Percentiles rank a stretch among this genome's conserved stretches.
phyloP scores from a whole-genome alignment of 2,329 filamentous ascomycete genomes.

The Lecanicillium sp. region DNA sequence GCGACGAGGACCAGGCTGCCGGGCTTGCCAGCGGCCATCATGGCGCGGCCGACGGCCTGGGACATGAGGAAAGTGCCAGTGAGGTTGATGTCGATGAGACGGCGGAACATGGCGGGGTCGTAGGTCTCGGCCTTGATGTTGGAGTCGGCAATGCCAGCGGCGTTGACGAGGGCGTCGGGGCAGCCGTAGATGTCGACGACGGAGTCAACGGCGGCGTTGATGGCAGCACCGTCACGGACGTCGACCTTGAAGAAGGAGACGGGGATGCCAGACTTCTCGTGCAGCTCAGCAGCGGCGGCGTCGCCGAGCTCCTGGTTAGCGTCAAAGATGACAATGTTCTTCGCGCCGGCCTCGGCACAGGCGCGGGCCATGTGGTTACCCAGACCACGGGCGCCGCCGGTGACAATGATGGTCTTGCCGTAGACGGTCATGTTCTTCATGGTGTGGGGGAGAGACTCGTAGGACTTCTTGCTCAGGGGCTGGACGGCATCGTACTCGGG shows the following conservation, averaged over 20 bases:
- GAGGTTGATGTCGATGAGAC: slow-evolving; percentile 75
- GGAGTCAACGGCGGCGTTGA: slow-evolving; percentile 60
- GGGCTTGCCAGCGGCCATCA: slow-evolving; percentile 65
- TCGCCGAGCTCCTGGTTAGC: slow-evolving; percentile 70
- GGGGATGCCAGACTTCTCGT: slow-evolving; percentile 64
- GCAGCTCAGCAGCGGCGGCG: slow-evolving; percentile 59
- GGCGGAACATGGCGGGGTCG: slow-evolving; percentile 67
- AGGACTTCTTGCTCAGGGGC: slow-evolving; percentile 46
- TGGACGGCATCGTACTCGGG: slow-evolving; percentile 39
- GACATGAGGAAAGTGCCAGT: slow-evolving; percentile 72
- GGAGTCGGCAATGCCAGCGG: slow-evolving; percentile 73
- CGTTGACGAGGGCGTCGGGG: slow-evolving; percentile 71
- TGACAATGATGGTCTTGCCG: slow-evolving; percentile 65
- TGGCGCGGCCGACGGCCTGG: slow-evolving; percentile 62
- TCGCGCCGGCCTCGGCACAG: slow-evolving; percentile 67
- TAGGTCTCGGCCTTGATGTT: slow-evolving; percentile 79
- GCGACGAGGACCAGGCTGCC: slow-evolving; percentile 70
- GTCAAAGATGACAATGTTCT: slow-evolving; percentile 68
- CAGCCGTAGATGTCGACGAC: slow-evolving; percentile 60
- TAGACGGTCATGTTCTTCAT: slow-evolving; percentile 62
- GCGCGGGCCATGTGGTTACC: slow-evolving; percentile 75
- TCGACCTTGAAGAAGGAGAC: slow-evolving; percentile 74
- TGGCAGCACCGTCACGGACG: slow-evolving; percentile 62
- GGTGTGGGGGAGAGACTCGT: slow-evolving; percentile 51
- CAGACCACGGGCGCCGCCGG: slow-evolving; percentile 68